Evolutionary conservation across 345 rosid species (phyloP).

Genomic region (Eutrema yunnanense): DNA sequence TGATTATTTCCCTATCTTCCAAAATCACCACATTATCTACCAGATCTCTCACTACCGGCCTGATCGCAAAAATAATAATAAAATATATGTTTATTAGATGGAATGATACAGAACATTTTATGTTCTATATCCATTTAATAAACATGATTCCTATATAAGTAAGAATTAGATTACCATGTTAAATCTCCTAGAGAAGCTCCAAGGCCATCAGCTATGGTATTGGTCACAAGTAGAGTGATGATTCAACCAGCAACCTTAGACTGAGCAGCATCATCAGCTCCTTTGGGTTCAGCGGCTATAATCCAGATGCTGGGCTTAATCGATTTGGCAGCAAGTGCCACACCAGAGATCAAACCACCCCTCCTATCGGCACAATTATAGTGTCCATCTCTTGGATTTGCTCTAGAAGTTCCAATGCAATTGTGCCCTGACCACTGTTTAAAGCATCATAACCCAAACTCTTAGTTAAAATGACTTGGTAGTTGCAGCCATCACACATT

Average conservation of each 20-base stretch:
- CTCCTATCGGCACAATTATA: slow-evolving; percentile 81
- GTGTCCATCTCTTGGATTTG: slow-evolving; percentile 61
- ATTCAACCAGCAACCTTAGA: slow-evolving; percentile 77
- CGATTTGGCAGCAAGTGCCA: slow-evolving; percentile 84
- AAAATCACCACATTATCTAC: slow-evolving; percentile 66
- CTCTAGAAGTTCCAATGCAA: slow-evolving; percentile 79
- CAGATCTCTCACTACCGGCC: slow-evolving; percentile 77
- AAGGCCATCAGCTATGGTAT: slow-evolving; percentile 84
- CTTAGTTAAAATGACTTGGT: neutral
- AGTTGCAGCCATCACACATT: neutral
- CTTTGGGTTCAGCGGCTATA: slow-evolving; percentile 79
- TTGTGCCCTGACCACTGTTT: slow-evolving; percentile 85
- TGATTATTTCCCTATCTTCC: slow-evolving; percentile 64
- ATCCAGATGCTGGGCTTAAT: slow-evolving; percentile 69
- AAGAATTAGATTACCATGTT: slow-evolving; percentile 61
- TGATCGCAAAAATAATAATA: slow-evolving; percentile 1
- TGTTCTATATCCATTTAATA: neutral
- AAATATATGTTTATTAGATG: neutral
- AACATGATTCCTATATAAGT: neutral
- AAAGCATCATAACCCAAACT: slow-evolving; percentile 2
- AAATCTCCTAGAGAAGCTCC: slow-evolving; percentile 73
- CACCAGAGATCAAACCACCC: slow-evolving; percentile 91
- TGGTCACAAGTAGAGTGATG: slow-evolving; percentile 55
- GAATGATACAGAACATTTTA: neutral
- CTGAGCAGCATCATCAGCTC: slow-evolving; percentile 87